A percentile compares a stretch with the other conserved stretches of the same genome.
phyloP scores from a whole-genome alignment of 139 green algal species.

The Tetratostichococcus sp. region DNA sequence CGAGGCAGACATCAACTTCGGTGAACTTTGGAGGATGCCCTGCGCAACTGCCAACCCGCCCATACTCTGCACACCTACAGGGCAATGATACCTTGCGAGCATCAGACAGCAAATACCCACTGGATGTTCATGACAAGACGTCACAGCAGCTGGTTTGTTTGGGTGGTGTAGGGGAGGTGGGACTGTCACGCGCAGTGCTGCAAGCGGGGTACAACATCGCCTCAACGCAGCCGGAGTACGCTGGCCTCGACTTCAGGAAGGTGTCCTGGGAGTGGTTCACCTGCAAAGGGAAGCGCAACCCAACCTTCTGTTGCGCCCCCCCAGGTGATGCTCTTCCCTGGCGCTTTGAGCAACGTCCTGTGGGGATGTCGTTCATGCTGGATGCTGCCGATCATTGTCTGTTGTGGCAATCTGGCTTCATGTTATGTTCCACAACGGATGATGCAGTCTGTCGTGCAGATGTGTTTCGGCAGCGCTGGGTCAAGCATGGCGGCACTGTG shows the following conservation, averaged over 20 bases:
- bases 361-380: neutral
- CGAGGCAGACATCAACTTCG: constrained; percentile 10
- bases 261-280: neutral
- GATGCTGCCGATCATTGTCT: too few relatives aligned
- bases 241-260: constrained; percentile 8
- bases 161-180: constrained; percentile 3
- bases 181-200: constrained; percentile 4
- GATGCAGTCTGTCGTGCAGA: constrained; percentile 1
- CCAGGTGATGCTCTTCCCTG: constrained; percentile 11
- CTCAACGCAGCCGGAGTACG: constrained; percentile 15
- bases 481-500: constrained; percentile 14
- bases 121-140: too few relatives aligned
- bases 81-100: too few relatives aligned
- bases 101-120: too few relatives aligned
- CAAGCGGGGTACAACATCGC: constrained; percentile 18
- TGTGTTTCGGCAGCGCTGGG: constrained; percentile 11
- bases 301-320: constrained; percentile 17
- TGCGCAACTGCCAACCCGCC: neutral
- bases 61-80: too few relatives aligned
- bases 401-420: neutral
- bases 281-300: constrained; percentile 10
- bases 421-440: neutral
- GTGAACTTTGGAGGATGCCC: neutral
- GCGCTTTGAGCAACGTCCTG: neutral
- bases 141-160: too few relatives aligned